Percentiles rank a stretch among this genome's conserved stretches.
Conservation (phyloP, 2,329 filamentous ascomycete species). For the Fusarium denticulatum region DNA sequence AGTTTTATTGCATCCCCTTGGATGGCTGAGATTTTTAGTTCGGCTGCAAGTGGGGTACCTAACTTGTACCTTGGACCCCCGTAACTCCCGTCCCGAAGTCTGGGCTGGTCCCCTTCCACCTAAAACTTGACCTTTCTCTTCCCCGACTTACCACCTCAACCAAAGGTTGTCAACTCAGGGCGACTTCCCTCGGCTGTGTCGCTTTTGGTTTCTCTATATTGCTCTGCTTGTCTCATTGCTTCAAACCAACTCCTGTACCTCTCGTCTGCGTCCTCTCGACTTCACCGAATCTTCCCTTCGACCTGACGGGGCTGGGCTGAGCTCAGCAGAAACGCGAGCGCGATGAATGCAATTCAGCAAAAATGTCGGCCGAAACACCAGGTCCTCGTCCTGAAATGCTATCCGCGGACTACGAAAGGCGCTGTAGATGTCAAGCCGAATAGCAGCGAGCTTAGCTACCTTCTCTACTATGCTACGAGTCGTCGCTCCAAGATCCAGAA, state of each 20-base stretch:
- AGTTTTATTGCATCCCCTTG: no score
- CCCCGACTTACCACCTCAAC: conserved; percentile 17
- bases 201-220: neutral
- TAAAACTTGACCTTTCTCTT: conserved; percentile 33
- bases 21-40: conserved; percentile 23
- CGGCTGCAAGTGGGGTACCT: conserved; percentile 21
- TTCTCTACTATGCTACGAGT: conserved; percentile 96
- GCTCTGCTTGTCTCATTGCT: conserved; percentile 2
- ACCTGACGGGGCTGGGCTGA: conserved; percentile 32
- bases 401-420: conserved; percentile 90
- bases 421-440: conserved; percentile 95
- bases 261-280: neutral
- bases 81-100: conserved; percentile 26
- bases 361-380: conserved; percentile 93
- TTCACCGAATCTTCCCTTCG: neutral
- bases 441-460: conserved; percentile 94
- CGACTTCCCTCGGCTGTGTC: conserved; percentile 32
- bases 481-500: conserved; percentile 96
- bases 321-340: conserved; percentile 34
- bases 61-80: conserved; percentile 24
- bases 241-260: neutral
- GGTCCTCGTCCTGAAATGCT: conserved; percentile 95
- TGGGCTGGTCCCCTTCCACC: conserved; percentile 7
- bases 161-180: conserved; percentile 19
- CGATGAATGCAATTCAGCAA: conserved; percentile 73